Percentiles rank a stretch among this genome's conserved stretches.
phyloP scores from a whole-genome alignment of 1,284 basidiomycete species.

The Somion occarium region DNA sequence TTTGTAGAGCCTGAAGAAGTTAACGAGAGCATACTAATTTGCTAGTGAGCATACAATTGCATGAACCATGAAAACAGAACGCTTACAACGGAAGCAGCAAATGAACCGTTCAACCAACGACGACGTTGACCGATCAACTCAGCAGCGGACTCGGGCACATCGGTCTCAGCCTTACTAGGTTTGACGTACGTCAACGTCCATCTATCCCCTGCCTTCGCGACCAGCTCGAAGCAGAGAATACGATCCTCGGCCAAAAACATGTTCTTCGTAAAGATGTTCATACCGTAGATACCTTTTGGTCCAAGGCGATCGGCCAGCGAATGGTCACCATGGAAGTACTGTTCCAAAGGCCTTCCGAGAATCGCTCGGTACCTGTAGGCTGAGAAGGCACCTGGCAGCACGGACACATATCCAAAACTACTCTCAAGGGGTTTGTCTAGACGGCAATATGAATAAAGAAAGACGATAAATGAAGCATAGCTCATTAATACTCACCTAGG shows the following conservation, averaged over 20 bases:
- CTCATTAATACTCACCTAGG: constrained; percentile 48
- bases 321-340: constrained; percentile 99
- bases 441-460: constrained; percentile 6
- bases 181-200: constrained; percentile 96
- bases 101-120: constrained; percentile 96
- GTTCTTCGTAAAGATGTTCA: constrained; percentile 98
- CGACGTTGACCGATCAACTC: constrained; percentile 95
- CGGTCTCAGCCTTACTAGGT: constrained; percentile 92
- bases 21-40: constrained; percentile 81
- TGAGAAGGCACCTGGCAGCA: constrained; percentile 95
- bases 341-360: constrained; percentile 87
- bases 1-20: constrained; percentile 89
- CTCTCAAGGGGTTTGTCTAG: constrained; percentile 91
- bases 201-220: constrained; percentile 80
- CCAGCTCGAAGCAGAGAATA: constrained; percentile 96
- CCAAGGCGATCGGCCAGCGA: constrained; percentile 90
- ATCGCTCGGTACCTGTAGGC: constrained; percentile 93
- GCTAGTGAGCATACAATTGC: not conserved
- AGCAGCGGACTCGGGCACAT: constrained; percentile 86
- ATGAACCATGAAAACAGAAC: not conserved
- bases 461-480: constrained; percentile 4
- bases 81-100: constrained; percentile 89
- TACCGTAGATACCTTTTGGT: constrained; percentile 91
- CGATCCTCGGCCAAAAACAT: constrained; percentile 96
- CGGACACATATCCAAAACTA: constrained; percentile 93